A percentile compares a stretch with the other conserved stretches of the same genome.
Conservation (phyloP, 805 yeast genomes). For the Yamadazyma kitorensis region DNA sequence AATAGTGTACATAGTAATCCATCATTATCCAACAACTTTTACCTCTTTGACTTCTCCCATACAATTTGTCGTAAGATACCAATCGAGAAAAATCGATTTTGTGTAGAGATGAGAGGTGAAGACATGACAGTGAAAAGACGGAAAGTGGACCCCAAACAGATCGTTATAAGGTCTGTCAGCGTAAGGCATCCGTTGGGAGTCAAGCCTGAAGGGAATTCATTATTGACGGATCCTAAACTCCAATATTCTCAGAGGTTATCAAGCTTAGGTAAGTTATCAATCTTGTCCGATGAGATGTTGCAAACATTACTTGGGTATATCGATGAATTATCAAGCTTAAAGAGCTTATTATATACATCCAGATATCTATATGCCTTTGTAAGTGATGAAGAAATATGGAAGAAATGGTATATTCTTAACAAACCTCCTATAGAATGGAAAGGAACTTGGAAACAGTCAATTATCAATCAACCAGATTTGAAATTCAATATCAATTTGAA, state of each 20-base stretch:
- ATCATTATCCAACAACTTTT: no score
- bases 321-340: constrained; percentile 45
- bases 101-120: no score
- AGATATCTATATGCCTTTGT: constrained; percentile 68
- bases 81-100: no score
- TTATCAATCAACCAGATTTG: constrained; percentile 46
- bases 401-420: constrained; percentile 44
- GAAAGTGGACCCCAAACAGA: constrained; percentile 12
- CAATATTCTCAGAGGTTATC: constrained; percentile 16
- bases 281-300: constrained; percentile 63
- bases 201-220: constrained; percentile 70
- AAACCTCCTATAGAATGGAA: constrained; percentile 44
- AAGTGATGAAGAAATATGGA: constrained; percentile 83
- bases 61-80: no score
- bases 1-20: no score
- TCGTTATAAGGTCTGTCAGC: constrained; percentile 24
- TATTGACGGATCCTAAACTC: constrained; percentile 24
- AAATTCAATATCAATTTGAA: constrained; percentile 48
- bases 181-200: constrained; percentile 69
- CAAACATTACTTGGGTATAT: constrained; percentile 41
- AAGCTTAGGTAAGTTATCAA: constrained; percentile 53
- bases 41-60: no score
- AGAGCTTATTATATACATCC: constrained; percentile 56
- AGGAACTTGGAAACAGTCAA: constrained; percentile 79
- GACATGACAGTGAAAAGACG: constrained; percentile 7